These are phyloP conservation scores for Collybia nuda DNA, from an alignment of 768 basidiomycete species.

Conservation along the genomic window DNA sequence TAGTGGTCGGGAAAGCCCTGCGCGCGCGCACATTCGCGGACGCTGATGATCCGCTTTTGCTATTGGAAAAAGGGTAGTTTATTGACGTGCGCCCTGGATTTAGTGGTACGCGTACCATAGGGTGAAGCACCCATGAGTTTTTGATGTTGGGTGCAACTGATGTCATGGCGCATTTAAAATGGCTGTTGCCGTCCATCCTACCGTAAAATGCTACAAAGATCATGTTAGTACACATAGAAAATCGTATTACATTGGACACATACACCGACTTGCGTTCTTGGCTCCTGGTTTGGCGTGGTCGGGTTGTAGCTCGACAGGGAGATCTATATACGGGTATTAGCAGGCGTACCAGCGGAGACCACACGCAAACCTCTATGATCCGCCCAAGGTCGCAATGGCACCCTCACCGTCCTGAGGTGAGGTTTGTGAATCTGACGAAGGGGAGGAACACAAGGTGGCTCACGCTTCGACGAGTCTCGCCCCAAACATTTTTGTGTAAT, in stretches of 20 bases:
- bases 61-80: constrained; percentile 21
- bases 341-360: background rate
- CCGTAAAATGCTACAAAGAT: constrained; percentile 47
- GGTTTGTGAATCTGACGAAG: background rate
- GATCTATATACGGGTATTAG: constrained; percentile 26
- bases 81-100: background rate
- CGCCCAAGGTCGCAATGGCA: constrained; percentile 52
- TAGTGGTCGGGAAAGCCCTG: constrained; percentile 81
- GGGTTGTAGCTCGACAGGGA: constrained; percentile 40
- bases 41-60: constrained; percentile 72
- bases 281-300: constrained; percentile 25
- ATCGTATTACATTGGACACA: constrained; percentile 5
- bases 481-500: constrained; percentile 51
- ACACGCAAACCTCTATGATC: constrained; percentile 44
- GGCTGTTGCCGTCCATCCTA: constrained; percentile 48
- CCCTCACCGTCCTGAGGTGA: constrained; percentile 42
- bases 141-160: constrained; percentile 50
- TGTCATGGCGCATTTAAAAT: constrained; percentile 70
- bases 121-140: constrained; percentile 42
- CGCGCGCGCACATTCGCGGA: constrained; percentile 68
- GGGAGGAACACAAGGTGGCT: constrained; percentile 9
- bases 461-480: constrained; percentile 51
- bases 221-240: background rate
- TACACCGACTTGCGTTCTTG: constrained; percentile 24
- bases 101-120: constrained; percentile 24